phyloP scores from a whole-genome alignment of 129 eudicot genomes.

The Sambucus nigra region DNA sequence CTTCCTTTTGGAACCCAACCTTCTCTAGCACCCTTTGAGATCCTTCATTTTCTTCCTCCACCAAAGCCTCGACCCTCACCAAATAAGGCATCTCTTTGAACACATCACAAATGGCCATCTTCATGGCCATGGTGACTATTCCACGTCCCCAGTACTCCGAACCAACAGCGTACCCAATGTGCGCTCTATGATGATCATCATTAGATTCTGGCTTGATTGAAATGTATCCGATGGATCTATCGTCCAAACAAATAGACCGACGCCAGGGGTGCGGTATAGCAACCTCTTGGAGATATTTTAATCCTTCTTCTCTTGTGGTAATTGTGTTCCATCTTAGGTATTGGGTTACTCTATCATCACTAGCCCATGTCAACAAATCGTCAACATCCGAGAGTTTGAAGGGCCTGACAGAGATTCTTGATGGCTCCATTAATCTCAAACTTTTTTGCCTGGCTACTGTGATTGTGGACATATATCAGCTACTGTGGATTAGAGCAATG shows the following conservation, averaged over 20 bases:
- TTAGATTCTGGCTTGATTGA: constrained; percentile 39
- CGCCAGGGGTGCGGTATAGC: constrained; percentile 77
- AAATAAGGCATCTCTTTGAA: constrained; percentile 34
- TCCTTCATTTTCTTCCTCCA: constrained; percentile 45
- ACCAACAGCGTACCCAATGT: constrained; percentile 39
- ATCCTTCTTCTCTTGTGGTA: constrained; percentile 27
- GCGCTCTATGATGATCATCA: constrained; percentile 34
- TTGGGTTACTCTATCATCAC: constrained; percentile 39
- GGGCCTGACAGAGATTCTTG: constrained; percentile 41
- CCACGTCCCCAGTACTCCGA: constrained; percentile 45
- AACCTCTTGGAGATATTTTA: constrained; percentile 33
- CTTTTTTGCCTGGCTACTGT: background rate
- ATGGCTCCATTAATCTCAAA: constrained; percentile 12
- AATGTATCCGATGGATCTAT: constrained; percentile 42
- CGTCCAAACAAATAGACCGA: constrained; percentile 41
- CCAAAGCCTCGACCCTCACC: constrained; percentile 62
- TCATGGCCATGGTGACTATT: constrained; percentile 40
- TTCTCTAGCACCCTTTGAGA: constrained; percentile 63
- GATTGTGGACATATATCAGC: background rate
- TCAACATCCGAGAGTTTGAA: constrained; percentile 46
- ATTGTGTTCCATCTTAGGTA: constrained; percentile 49
- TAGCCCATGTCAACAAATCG: constrained; percentile 55
- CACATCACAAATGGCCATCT: constrained; percentile 33
- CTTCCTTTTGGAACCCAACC: constrained; percentile 53
- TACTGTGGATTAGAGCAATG: background rate